Percentiles rank a stretch among this genome's conserved stretches.
Conservation (phyloP, 768 basidiomycete species). For the Exidia glandulosa region DNA sequence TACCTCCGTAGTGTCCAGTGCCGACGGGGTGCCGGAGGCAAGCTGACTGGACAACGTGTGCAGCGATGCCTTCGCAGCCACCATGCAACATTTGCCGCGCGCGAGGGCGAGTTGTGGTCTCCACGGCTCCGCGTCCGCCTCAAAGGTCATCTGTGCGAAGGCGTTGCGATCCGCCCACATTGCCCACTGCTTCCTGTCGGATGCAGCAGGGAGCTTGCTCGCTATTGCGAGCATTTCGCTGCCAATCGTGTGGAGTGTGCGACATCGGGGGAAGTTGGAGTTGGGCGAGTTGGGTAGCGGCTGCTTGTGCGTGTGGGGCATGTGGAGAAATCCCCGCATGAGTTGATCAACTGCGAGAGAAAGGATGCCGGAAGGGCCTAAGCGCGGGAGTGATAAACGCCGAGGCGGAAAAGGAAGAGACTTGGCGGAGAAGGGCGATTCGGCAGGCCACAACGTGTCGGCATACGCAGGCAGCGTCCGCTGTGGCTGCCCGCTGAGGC, state of each 20-base stretch:
- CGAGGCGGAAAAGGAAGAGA: background rate
- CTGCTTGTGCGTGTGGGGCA: background rate
- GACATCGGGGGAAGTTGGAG: background rate
- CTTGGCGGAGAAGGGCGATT: background rate
- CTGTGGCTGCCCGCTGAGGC: slow-evolving; percentile 15
- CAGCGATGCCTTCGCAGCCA: background rate
- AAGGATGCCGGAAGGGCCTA: background rate
- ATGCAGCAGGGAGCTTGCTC: background rate
- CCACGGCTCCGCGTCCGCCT: background rate
- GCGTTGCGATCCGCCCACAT: background rate
- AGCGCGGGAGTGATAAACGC: background rate
- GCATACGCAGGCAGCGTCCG: background rate
- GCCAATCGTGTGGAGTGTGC: background rate
- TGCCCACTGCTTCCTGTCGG: background rate
- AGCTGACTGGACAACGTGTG: background rate
- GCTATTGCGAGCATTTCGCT: background rate
- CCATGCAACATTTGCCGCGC: background rate
- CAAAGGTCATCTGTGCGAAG: background rate
- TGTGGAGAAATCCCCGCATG: background rate
- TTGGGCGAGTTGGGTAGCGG: background rate
- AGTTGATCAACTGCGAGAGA: background rate
- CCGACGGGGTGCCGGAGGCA: background rate
- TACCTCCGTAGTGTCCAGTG: background rate
- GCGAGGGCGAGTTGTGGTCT: background rate
- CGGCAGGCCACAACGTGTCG: background rate